Percentiles rank a stretch among this genome's conserved stretches.
These are phyloP conservation scores for Fusarium nanum DNA, from an alignment of 2,329 filamentous ascomycete genomes.

Conservation along the genomic window DNA sequence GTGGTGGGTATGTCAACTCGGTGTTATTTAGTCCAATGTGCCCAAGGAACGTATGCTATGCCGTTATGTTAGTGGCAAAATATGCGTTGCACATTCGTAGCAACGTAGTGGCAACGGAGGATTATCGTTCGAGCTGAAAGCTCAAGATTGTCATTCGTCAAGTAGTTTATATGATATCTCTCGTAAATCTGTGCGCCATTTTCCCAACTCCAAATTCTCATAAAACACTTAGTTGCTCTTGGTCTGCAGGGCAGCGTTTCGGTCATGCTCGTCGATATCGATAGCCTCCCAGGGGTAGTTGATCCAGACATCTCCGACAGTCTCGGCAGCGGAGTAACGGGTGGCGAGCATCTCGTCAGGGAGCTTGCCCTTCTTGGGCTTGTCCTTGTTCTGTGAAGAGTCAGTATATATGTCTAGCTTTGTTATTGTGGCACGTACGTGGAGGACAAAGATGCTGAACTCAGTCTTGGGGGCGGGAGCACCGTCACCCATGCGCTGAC, in stretches of 20 bases:
- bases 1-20: neutral
- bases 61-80: neutral
- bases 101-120: neutral
- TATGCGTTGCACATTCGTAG: neutral
- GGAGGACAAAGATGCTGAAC: constrained; percentile 95
- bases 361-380: constrained; percentile 89
- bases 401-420: constrained; percentile 13
- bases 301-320: constrained; percentile 96
- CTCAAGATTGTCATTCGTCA: constrained; percentile 22
- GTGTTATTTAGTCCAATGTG: neutral
- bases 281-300: constrained; percentile 98
- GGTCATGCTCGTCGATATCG: constrained; percentile 93
- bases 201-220: constrained; percentile 40
- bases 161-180: constrained; percentile 25
- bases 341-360: constrained; percentile 81
- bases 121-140: constrained; percentile 14
- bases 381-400: constrained; percentile 85
- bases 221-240: constrained; percentile 37
- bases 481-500: constrained; percentile 75
- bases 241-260: constrained; percentile 66
- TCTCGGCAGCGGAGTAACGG: constrained; percentile 86
- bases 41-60: no score
- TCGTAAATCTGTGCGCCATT: constrained; percentile 27
- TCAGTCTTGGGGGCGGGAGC: constrained; percentile 73
- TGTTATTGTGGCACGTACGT: constrained; percentile 66